Conservation (phyloP, 1,284 basidiomycete species). For the Erythrobasidium hasegawianum region DNA sequence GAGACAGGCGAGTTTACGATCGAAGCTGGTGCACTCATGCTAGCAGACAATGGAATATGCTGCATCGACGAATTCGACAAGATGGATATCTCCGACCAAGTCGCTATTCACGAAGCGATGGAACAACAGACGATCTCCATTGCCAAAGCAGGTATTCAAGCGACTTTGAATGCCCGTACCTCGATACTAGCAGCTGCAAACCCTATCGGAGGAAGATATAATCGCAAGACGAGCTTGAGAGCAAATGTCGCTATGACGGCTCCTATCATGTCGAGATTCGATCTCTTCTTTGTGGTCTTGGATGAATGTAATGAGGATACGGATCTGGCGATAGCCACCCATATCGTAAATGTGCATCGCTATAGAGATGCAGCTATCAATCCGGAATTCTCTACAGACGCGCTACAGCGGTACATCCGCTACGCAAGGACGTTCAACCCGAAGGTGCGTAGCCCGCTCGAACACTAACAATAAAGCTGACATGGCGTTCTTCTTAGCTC, state of each 20-base stretch:
- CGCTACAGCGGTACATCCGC: constrained; percentile 91
- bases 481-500: no score
- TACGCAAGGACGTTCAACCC: constrained; percentile 96
- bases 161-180: constrained; percentile 94
- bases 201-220: constrained; percentile 92
- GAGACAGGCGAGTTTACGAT: constrained; percentile 99
- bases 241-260: constrained; percentile 98
- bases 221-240: constrained; percentile 85
- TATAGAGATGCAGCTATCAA: constrained; percentile 91
- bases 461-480: no score
- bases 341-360: constrained; percentile 96
- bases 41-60: constrained; percentile 99
- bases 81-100: constrained; percentile 98
- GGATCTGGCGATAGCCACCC: constrained; percentile 89
- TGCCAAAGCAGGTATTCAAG: constrained; percentile 98
- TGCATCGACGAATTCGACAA: constrained; percentile 99
- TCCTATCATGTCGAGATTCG: constrained; percentile 99
- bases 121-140: constrained; percentile 99
- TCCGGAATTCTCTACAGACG: constrained; percentile 95
- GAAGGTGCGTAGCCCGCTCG: no score
- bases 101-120: constrained; percentile 99
- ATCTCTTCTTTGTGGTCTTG: constrained; percentile 96
- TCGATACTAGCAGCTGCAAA: constrained; percentile 98
- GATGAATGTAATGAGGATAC: constrained; percentile 95
- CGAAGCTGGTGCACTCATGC: constrained; percentile 97